Evolutionary conservation across 179 eudicot genomes (phyloP).

Genomic region (Silene vulgaris): DNA sequence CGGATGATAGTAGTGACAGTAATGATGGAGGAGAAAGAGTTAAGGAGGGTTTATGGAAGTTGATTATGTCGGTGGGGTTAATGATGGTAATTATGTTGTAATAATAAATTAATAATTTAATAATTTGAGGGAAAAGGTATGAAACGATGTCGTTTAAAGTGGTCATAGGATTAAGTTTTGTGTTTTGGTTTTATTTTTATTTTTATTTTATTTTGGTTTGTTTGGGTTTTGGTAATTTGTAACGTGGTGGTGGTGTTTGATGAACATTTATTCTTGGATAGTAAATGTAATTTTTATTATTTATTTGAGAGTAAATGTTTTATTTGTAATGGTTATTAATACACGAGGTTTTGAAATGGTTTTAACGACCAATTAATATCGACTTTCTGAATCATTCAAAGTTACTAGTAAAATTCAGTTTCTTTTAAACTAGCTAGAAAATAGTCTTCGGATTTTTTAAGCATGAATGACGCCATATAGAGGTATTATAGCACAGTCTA

Average conservation of each 20-base stretch:
- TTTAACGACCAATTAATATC: too few relatives aligned
- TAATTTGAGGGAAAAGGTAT: neutral
- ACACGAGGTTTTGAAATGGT: too few relatives aligned
- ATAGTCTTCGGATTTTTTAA: too few relatives aligned
- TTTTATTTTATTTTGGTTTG: neutral
- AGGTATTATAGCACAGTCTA: too few relatives aligned
- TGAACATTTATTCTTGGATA: neutral
- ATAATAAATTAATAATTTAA: constrained; percentile 13
- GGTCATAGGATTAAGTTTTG: constrained; percentile 3
- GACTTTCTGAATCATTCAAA: too few relatives aligned
- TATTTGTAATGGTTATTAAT: neutral
- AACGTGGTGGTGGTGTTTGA: neutral
- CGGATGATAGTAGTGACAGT: constrained; percentile 36
- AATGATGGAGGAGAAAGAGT: constrained; percentile 34
- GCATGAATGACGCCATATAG: too few relatives aligned
- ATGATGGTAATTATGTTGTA: constrained; percentile 28
- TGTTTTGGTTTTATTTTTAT: neutral
- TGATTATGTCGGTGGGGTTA: constrained; percentile 36
- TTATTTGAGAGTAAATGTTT: constrained; percentile 2
- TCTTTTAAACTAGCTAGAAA: too few relatives aligned
- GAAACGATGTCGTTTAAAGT: constrained; percentile 14
- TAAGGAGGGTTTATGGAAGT: constrained; percentile 30
- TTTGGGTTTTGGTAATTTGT: constrained; percentile 1
- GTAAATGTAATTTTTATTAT: neutral
- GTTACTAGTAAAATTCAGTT: too few relatives aligned